Percentiles rank a stretch among this genome's conserved stretches.
Conservation (phyloP, 1,284 basidiomycete genomes). For the Rhodotorula sp. region DNA sequence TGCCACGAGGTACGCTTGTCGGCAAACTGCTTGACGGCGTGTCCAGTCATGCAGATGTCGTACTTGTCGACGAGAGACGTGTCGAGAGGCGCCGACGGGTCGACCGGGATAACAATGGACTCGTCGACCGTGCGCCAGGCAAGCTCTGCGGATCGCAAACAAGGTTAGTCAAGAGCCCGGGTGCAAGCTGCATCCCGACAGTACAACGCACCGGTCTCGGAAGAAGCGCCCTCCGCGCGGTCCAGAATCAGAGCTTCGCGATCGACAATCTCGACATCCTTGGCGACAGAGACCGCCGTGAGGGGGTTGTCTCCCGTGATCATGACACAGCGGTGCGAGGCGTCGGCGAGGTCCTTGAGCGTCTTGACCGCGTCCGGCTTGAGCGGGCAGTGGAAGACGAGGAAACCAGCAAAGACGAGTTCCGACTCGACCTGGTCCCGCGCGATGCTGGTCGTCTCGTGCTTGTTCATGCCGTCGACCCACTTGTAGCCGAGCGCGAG, state of each 20-base stretch:
- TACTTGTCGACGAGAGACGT: conserved; percentile 72
- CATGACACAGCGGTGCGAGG: conserved; percentile 94
- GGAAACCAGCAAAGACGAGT: conserved; percentile 81
- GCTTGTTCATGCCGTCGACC: conserved; percentile 64
- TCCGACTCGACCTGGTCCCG: conserved; percentile 74
- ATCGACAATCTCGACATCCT: conserved; percentile 92
- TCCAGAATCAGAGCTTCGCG: conserved; percentile 88
- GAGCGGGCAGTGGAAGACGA: conserved; percentile 94
- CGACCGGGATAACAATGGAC: conserved; percentile 75
- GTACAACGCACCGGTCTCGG: conserved; percentile 61
- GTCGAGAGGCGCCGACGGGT: conserved; percentile 75
- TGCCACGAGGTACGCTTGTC: conserved; percentile 61
- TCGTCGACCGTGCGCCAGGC: conserved; percentile 73
- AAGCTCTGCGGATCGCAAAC: conserved; percentile 37
- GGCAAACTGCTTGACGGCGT: conserved; percentile 82
- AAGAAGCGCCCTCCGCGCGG: conserved; percentile 71
- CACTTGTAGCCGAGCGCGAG: conserved; percentile 84
- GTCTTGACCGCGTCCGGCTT: conserved; percentile 87
- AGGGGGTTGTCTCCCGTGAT: conserved; percentile 96
- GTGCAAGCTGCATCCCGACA: not conserved
- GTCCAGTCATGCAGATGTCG: conserved; percentile 91
- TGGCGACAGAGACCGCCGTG: conserved; percentile 89
- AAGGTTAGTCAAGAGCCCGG: not conserved
- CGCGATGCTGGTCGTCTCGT: conserved; percentile 76
- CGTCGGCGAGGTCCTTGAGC: conserved; percentile 87